Evolutionary conservation across 306 rosid genomes (phyloP), one percentile per base, ranked within the genome.

Genomic region (Betula pendula): DNA sequence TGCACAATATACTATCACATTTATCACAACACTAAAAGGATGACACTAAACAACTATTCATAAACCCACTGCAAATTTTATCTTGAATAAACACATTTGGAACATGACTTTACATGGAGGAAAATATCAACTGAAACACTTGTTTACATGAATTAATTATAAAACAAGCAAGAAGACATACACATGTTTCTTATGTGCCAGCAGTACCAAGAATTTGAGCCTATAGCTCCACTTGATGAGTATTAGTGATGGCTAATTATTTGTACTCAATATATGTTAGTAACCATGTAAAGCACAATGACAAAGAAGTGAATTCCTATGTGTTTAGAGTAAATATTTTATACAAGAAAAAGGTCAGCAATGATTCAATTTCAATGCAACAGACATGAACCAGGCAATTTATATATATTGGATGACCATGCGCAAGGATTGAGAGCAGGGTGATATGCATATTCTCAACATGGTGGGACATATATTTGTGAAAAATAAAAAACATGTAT

Each of bases 391-490:
- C 75, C 50, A 73, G 68, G 68, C 19, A 73, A 31, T 40, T 68
- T 70, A 55, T 62, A 71, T 66, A 75, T 68, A 33, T 60, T 40
- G 13, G 33, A 68, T 67, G 75, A 60, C n/a, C 44, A 83, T 19
- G 10, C 38, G 29, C 49, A 35, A 74, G 13, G 11, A 29, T 49
- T 13, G 44, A 70, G 35, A 81, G 74, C 40, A 70, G 70, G 71
- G 50, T 29, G 38, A 70, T 73, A 78, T 10, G 71, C 52, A 84
- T 66, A 84, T 66, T 27, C 79, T 72, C 29, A 70, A 27, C 74
- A 72, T 43, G 50, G 68, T 62, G 14, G 29, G 67, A 63, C 8
- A 24, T 14, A 33, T 59, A 42, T 74, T 70, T 59, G 60, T 58
- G 62, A 59, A 73, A 59, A n/a, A 6, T 10, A 40, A 70, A 77